Conservation (phyloP, 768 basidiomycete species). For the Plicaturopsis crispa region DNA sequence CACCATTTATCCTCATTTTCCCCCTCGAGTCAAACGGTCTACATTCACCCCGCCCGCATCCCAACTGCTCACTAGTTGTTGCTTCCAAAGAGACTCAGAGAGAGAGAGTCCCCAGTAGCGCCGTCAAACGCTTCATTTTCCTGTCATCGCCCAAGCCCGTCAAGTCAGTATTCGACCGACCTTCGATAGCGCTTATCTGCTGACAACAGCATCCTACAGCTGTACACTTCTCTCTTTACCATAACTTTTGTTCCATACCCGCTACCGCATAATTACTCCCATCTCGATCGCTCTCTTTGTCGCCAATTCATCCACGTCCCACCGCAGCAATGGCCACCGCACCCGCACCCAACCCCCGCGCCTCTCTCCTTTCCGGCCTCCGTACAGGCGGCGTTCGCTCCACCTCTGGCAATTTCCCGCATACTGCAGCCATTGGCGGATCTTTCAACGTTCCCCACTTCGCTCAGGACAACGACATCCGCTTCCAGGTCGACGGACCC, state of each 20-base stretch:
- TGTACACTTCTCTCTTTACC: conserved; percentile 23
- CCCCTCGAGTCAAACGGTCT: conserved; percentile 29
- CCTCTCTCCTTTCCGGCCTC: conserved; percentile 82
- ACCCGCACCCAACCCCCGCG: conserved; percentile 46
- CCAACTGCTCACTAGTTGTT: no score
- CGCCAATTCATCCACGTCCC: conserved; percentile 9
- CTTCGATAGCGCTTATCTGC: no score
- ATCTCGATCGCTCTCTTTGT: conserved; percentile 2
- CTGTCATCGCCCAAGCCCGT: no score
- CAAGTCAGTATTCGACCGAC: no score
- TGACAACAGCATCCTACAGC: no score
- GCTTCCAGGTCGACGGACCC: conserved; percentile 41
- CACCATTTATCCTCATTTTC: conserved; percentile 9
- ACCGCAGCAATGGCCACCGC: conserved; percentile 33
- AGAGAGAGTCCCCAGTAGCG: no score
- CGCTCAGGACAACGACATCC: conserved; percentile 32
- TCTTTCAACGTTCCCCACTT: conserved; percentile 62
- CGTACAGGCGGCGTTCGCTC: conserved; percentile 88
- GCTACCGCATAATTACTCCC: conserved; percentile 11
- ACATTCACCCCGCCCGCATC: conserved; percentile 30
- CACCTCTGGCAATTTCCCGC: conserved; percentile 50
- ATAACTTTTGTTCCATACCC: conserved; percentile 9
- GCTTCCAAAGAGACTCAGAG: no score
- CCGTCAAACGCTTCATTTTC: no score
- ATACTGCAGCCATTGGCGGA: conserved; percentile 57